Evolutionary conservation across 306 rosid species (phyloP).

Genomic region (Calophaca sinica): DNA sequence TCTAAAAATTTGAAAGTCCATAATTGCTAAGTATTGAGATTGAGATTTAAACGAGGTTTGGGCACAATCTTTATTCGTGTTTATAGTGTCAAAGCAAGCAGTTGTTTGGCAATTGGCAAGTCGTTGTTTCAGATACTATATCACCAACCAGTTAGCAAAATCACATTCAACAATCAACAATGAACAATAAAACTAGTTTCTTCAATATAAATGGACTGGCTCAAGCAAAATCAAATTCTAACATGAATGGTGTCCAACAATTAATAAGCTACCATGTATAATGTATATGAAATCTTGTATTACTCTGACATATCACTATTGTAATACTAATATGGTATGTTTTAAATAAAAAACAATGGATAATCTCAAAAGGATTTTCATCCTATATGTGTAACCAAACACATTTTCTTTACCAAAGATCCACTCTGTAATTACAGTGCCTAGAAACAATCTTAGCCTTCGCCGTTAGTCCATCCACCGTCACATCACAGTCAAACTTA

Average conservation of each 20-base stretch:
- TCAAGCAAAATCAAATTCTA: conserved; percentile 23
- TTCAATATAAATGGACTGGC: neutral
- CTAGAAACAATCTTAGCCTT: conserved; percentile 58
- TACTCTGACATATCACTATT: no score
- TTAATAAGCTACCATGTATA: neutral
- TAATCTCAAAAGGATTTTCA: neutral
- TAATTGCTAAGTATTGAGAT: no score
- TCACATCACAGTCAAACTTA: conserved; percentile 60
- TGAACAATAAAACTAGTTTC: neutral
- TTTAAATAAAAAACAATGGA: no score
- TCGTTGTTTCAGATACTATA: no score
- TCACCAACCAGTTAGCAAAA: no score
- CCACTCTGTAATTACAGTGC: conserved; percentile 54
- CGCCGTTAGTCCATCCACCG: conserved; percentile 61
- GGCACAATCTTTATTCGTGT: no score
- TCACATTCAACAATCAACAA: neutral
- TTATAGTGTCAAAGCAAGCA: no score
- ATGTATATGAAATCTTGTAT: no score
- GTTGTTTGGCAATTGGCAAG: no score
- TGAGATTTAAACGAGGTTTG: no score
- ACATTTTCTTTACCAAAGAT: conserved; percentile 46
- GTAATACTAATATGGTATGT: no score
- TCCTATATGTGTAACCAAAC: neutral
- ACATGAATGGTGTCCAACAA: neutral
- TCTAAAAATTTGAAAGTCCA: no score